Percentiles rank a stretch among this genome's conserved stretches.
Evolutionary conservation across 2,329 filamentous ascomycete species (phyloP).

Genomic region (Immersiporthe knoxdaviesiana): DNA sequence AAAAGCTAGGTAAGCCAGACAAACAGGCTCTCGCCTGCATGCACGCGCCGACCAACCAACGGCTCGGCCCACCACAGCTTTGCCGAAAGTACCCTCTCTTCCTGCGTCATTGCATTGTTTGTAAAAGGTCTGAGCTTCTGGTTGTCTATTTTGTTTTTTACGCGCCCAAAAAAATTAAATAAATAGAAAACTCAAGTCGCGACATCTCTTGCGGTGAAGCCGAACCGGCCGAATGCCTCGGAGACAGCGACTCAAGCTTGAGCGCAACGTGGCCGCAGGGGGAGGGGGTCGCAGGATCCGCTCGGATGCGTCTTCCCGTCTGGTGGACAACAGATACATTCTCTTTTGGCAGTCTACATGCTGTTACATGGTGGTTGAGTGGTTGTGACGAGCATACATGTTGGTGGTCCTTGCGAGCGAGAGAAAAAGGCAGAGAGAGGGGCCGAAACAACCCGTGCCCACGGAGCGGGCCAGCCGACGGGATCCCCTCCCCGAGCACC

Average conservation of each 20-base stretch:
- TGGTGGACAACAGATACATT: conserved; percentile 8
- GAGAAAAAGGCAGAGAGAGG: neutral
- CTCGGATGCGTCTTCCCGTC: conserved; percentile 1
- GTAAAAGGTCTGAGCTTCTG: neutral
- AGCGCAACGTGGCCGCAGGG: conserved; percentile 12
- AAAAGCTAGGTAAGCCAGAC: conserved; percentile 2
- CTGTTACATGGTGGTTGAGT: neutral
- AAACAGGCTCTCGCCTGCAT: neutral
- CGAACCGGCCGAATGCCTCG: neutral
- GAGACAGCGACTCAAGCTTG: conserved; percentile 3
- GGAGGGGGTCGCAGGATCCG: neutral
- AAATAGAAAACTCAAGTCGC: neutral
- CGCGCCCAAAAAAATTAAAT: neutral
- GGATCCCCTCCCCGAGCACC: neutral
- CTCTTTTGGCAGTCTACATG: neutral
- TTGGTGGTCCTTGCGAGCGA: neutral
- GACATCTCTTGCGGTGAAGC: conserved; percentile 5
- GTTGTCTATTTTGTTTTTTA: neutral
- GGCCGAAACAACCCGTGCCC: neutral
- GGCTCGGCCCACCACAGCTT: neutral
- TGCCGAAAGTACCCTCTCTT: neutral
- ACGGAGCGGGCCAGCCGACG: neutral
- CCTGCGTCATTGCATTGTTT: neutral
- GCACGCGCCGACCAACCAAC: neutral
- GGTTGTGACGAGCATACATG: neutral